Base-by-base conservation (phyloP, 2,329 filamentous ascomycete genomes). In the Saccharata proteae region DNA sequence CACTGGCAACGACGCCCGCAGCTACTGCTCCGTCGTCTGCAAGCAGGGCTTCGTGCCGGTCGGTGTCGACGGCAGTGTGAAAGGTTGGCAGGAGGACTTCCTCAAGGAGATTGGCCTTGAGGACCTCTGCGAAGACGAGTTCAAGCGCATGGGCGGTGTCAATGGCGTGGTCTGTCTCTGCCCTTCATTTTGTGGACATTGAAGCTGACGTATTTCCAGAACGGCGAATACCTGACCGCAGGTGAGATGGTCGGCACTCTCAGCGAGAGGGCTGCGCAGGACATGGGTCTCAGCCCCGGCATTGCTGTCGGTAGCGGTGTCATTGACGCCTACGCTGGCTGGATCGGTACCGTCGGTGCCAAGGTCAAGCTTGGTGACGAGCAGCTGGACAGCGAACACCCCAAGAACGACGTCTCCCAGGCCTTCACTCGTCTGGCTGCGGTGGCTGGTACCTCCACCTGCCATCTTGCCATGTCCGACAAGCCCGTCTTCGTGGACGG, bases 81-180 rank as follows among this genome's bases (percentile, higher is more conserved):
- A 94, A 63, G 90, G 90, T 19, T 98, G 90, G 90, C 88, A 96
- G 55, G 81, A 88, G 44, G 88, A 96, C 49, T 98, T 98, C 51
- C 74, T 93, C 41, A 71, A 73, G 17, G 71, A 77, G 6, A 92
- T 98, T 49, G 90, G 90, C 11, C 67, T 98, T n/a, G 70, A 69
- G 21, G 86, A 93, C 42, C 62, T 98, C 35, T 73, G 71, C 28
- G 71, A 92, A 46, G 80, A 94, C 49, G 73, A 92, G 48, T 98
- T 93, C 55, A 81, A 81, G 64, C 77, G 86, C 42, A 81, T 98
- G 70, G 90, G 90, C 41, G 90, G 90, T 43, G 84, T 98, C 45
- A 71, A 96, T 54, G 81, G 82, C 67, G 80, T 92, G 76, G 88
- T 96, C 69, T 77, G 77, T 71, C 61, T 65, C 47, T 48, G 16